Conservation (phyloP, 2,329 filamentous ascomycete genomes). For the Laburnicola sp. region DNA sequence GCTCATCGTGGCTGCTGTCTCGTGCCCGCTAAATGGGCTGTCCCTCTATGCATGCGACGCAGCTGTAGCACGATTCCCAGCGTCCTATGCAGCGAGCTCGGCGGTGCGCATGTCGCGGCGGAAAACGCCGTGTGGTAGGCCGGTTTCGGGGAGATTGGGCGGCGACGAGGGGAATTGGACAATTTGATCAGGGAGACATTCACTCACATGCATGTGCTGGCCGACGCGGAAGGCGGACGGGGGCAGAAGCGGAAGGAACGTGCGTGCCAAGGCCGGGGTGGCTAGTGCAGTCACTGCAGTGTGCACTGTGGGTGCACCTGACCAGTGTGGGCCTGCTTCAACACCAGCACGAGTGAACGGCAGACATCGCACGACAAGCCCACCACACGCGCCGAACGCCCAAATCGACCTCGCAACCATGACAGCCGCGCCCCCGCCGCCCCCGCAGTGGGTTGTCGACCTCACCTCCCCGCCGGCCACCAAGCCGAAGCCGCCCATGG, state of each 20-base stretch:
- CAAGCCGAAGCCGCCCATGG: conserved; percentile 70
- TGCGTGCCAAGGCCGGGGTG: conserved; percentile 26
- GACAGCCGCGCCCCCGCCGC: conserved; percentile 45
- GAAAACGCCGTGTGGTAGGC: background rate
- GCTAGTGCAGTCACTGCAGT: conserved; percentile 4
- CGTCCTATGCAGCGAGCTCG: conserved; percentile 9
- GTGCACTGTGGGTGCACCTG: too few relatives aligned
- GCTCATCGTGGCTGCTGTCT: conserved; percentile 56
- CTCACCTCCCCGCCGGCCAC: conserved; percentile 70
- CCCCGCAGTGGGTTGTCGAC: conserved; percentile 81
- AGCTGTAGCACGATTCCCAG: conserved; percentile 26
- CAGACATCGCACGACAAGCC: background rate
- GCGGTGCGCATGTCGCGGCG: conserved; percentile 25
- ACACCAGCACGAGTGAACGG: too few relatives aligned
- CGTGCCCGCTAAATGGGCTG: conserved; percentile 22
- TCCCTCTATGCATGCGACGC: conserved; percentile 36
- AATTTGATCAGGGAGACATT: conserved; percentile 14
- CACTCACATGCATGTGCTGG: conserved; percentile 9
- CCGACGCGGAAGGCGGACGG: conserved; percentile 16
- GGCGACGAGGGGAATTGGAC: conserved; percentile 13
- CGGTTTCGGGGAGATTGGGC: conserved; percentile 3
- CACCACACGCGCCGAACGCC: background rate
- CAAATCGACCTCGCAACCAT: conserved; percentile 11
- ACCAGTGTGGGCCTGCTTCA: too few relatives aligned
- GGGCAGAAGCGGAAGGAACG: conserved; percentile 18